Base-by-base conservation (phyloP, 768 basidiomycete species). In the Galerina sulciceps region DNA sequence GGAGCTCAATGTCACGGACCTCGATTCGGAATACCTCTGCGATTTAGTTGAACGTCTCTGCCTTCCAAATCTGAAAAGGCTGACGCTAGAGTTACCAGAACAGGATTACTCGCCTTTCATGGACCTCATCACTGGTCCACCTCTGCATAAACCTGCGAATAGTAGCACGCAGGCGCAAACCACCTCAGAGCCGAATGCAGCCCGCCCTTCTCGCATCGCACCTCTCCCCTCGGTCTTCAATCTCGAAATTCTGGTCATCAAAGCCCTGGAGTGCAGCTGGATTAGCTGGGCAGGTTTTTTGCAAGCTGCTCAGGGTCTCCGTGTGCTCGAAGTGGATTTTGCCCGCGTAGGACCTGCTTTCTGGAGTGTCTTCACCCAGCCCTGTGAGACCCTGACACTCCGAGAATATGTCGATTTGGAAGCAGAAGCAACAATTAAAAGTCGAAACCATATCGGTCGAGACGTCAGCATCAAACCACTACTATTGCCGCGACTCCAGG, bases 11-110 rank as follows among this genome's bases (percentile, higher is more conserved):
- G 73, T 88, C 17, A 81, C 79, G 6, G 84, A 86, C 69, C 71
- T 87, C 57, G 85, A 86, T 67, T 78, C 81, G 1, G 81, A 81
- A 58, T 82, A 85, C 64, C 75, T 85, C 42, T 75, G 77, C 59
- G 69, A 67, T 14, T 67, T 86, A 48, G 69, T 87, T 63, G 73
- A 76, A 37, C 76, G 77, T 31, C 71, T 88, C 15, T 63, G 72
- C 52, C 71, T 84, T 43, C 85, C 85, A 11, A 71, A 65, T 37
- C 66, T 86, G 35, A 68, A 70, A 49, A 71, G 66, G 36, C 79
- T 88, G 20, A 73, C 75, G 37, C 75, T 86, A 61, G 79, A 82
- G 64, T 73, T 86, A 17, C 80, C 81, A n/a, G 82, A 83, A 31
- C 81, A 84, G 66, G 81, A 85, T 67, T 85, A 78, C 64, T 79